phyloP scores from a whole-genome alignment of 441 rosid species.

The Bruguiera hainesii region DNA sequence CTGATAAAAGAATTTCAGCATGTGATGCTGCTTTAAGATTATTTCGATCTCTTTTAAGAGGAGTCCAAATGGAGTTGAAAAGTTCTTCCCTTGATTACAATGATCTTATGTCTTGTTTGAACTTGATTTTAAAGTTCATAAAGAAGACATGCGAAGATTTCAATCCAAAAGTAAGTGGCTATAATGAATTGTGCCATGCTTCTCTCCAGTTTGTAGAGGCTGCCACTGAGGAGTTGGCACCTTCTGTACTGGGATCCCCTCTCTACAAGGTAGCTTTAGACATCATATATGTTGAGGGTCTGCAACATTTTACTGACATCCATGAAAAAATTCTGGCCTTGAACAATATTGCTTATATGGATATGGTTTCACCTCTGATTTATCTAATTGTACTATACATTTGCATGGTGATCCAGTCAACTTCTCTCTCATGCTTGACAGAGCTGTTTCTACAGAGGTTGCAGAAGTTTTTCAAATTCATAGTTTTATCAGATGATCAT shows the following conservation, averaged over 20 bases:
- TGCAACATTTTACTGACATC: slow-evolving; percentile 20
- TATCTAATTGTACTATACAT: slow-evolving; percentile 40
- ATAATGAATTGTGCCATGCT: slow-evolving; percentile 15
- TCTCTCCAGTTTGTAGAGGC: slow-evolving; percentile 34
- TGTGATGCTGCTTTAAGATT: slow-evolving; percentile 42
- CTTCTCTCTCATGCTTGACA: slow-evolving; percentile 6
- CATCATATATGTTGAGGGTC: slow-evolving; percentile 30
- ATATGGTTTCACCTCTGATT: slow-evolving; percentile 46
- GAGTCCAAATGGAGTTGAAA: slow-evolving; percentile 37
- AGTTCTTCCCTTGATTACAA: slow-evolving; percentile 28
- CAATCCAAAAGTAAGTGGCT: slow-evolving; percentile 15
- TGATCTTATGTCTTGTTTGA: slow-evolving; percentile 35
- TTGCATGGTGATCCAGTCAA: slow-evolving; percentile 26
- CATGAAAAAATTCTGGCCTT: slow-evolving; percentile 20
- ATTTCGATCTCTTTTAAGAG: slow-evolving; percentile 45
- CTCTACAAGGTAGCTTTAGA: slow-evolving; percentile 48
- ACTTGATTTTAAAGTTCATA: slow-evolving; percentile 33
- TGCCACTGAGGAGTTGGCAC: slow-evolving; percentile 40
- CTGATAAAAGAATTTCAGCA: slow-evolving; percentile 29
- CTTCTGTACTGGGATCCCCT: slow-evolving; percentile 47
- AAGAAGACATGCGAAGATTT: slow-evolving; percentile 31
- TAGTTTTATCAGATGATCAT: slow-evolving; percentile 34
- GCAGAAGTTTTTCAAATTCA: slow-evolving; percentile 23
- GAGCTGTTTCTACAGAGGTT: slow-evolving; percentile 24
- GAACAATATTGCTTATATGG: slow-evolving; percentile 32